A percentile compares a stretch with the other conserved stretches of the same genome.
These are phyloP conservation scores for Aureobasidium zeae DNA, from an alignment of 2,329 filamentous ascomycete genomes.

Conservation along the genomic window DNA sequence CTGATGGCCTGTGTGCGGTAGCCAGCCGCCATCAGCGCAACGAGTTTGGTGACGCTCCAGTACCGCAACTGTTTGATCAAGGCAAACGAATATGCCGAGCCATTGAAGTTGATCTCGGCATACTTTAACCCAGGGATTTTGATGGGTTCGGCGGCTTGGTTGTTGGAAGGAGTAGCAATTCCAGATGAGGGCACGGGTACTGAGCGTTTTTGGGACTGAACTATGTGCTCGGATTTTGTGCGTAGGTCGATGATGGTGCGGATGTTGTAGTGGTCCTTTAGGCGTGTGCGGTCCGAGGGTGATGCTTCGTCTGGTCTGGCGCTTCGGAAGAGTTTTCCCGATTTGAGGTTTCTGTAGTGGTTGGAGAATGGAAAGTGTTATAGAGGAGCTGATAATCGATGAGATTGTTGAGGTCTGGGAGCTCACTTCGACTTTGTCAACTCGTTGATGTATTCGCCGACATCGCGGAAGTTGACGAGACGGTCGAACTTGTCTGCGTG, in stretches of 20 bases:
- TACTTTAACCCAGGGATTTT: slow-evolving; percentile 57
- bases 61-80: slow-evolving; percentile 61
- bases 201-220: slow-evolving; percentile 54
- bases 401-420: neutral
- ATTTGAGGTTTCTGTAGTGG: slow-evolving; percentile 27
- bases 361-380: too few species aligned
- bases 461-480: slow-evolving; percentile 69
- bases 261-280: slow-evolving; percentile 54
- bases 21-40: slow-evolving; percentile 55
- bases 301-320: slow-evolving; percentile 68
- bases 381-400: slow-evolving; percentile 1
- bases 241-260: slow-evolving; percentile 70
- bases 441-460: slow-evolving; percentile 57
- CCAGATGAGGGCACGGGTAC: slow-evolving; percentile 38
- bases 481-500: slow-evolving; percentile 38
- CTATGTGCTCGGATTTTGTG: slow-evolving; percentile 65
- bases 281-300: slow-evolving; percentile 48
- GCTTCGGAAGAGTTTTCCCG: slow-evolving; percentile 49
- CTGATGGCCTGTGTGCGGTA: slow-evolving; percentile 60
- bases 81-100: slow-evolving; percentile 57
- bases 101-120: slow-evolving; percentile 63
- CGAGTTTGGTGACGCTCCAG: slow-evolving; percentile 54
- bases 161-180: slow-evolving; percentile 39
- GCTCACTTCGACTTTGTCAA: slow-evolving; percentile 47
- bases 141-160: slow-evolving; percentile 45